Evolutionary conservation across 2,329 filamentous ascomycete genomes (phyloP).

Genomic region (Ploettnerulaceae sp.): DNA sequence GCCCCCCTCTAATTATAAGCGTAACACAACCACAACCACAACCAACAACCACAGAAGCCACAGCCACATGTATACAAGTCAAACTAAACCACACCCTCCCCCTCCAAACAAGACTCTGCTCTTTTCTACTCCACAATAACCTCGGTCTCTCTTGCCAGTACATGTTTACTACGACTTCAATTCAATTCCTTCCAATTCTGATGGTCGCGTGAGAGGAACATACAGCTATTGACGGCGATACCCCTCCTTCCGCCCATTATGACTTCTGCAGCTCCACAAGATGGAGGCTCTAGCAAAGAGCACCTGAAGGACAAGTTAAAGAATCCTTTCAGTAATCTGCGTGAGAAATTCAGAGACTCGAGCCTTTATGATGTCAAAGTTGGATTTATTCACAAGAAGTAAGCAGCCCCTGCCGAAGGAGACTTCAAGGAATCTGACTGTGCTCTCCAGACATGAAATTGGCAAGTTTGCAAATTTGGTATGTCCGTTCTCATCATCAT

Average conservation of each 20-base stretch:
- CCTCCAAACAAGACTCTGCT: too few relatives aligned
- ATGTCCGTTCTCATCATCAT: conserved; percentile 28
- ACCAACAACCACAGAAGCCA: too few relatives aligned
- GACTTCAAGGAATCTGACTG: conserved; percentile 7
- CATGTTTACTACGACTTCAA: too few relatives aligned
- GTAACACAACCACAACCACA: too few relatives aligned
- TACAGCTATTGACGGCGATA: too few relatives aligned
- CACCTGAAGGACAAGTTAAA: conserved; percentile 43
- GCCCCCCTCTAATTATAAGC: too few relatives aligned
- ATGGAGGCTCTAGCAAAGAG: conserved; percentile 29
- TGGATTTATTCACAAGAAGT: conserved; percentile 56
- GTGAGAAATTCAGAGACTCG: conserved; percentile 49
- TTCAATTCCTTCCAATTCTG: background rate
- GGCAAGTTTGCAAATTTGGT: conserved; percentile 61
- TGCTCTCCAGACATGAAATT: conserved; percentile 46
- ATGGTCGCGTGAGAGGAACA: background rate
- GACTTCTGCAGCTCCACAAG: conserved; percentile 25
- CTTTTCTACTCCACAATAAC: too few relatives aligned
- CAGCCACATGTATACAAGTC: too few relatives aligned
- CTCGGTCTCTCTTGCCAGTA: too few relatives aligned
- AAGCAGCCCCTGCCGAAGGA: conserved; percentile 12
- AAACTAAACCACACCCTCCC: too few relatives aligned
- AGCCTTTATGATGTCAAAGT: conserved; percentile 55
- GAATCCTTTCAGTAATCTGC: conserved; percentile 41
- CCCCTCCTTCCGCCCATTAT: conserved; percentile 16